These are phyloP conservation scores for Tuber aestivum DNA, from an alignment of 495 filamentous ascomycete genomes.

Conservation along the genomic window DNA sequence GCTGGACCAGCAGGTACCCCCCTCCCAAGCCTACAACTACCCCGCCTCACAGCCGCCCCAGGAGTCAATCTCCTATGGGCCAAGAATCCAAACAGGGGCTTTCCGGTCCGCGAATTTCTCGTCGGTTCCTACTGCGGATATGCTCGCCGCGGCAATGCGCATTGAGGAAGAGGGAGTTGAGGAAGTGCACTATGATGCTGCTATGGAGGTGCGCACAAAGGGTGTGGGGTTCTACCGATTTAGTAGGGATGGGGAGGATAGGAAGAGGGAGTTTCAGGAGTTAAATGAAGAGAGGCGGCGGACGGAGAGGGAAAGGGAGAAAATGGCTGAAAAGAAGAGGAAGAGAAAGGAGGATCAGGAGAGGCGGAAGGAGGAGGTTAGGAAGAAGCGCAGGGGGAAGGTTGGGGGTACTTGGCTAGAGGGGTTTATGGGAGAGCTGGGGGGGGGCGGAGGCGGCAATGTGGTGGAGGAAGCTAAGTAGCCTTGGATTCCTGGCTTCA, in stretches of 20 bases:
- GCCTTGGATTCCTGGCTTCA: background rate
- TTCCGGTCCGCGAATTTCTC: conserved; percentile 54
- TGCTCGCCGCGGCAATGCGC: conserved; percentile 9
- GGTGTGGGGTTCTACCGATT: conserved; percentile 90
- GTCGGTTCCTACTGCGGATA: conserved; percentile 14
- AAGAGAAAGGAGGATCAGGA: conserved; percentile 50
- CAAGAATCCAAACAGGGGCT: conserved; percentile 67
- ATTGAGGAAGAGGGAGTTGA: conserved; percentile 59
- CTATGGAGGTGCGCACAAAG: conserved; percentile 72
- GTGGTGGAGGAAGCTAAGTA: conserved; percentile 16
- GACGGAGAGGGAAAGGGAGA: conserved; percentile 59
- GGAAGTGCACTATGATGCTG: conserved; percentile 80
- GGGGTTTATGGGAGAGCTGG: conserved; percentile 60
- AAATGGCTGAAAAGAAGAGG: conserved; percentile 51
- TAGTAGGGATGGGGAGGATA: conserved; percentile 58
- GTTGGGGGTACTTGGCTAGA: conserved; percentile 59
- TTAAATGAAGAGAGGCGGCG: conserved; percentile 59
- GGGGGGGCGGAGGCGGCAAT: conserved; percentile 39
- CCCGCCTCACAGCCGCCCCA: background rate
- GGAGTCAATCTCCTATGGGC: conserved; percentile 50
- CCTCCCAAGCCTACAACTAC: background rate
- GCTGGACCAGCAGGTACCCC: background rate
- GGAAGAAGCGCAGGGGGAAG: conserved; percentile 56
- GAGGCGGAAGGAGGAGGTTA: conserved; percentile 50
- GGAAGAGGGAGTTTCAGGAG: conserved; percentile 68